A percentile compares a stretch with the other conserved stretches of the same genome.
These are phyloP conservation scores for Cryptococcus sp. DNA, from an alignment of 1,284 basidiomycete species.

Conservation along the genomic window DNA sequence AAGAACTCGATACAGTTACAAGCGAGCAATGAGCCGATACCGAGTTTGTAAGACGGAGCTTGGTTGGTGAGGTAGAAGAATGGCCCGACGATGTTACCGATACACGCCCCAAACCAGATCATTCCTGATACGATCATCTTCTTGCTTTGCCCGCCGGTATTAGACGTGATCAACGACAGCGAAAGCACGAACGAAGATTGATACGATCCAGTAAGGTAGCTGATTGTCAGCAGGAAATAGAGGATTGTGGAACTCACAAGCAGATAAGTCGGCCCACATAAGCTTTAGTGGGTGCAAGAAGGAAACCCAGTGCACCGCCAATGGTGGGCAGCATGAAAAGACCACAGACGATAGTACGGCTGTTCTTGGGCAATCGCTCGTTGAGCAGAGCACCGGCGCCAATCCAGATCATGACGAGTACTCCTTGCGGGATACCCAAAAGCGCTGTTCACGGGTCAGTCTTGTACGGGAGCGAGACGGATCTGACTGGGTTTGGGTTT, in stretches of 20 bases:
- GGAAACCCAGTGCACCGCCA: constrained; percentile 51
- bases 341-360: constrained; percentile 42
- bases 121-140: constrained; percentile 53
- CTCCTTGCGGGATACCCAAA: constrained; percentile 51
- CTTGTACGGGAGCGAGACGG: too few species aligned
- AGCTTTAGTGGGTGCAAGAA: constrained; percentile 50
- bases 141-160: constrained; percentile 57
- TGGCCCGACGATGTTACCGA: constrained; percentile 55
- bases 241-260: constrained; percentile 56
- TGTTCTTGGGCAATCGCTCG: constrained; percentile 46
- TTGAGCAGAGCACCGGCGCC: constrained; percentile 43
- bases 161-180: constrained; percentile 56
- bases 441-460: constrained; percentile 18
- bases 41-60: constrained; percentile 54
- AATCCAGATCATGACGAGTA: constrained; percentile 50
- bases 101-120: constrained; percentile 49
- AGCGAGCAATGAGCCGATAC: constrained; percentile 54
- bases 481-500: too few species aligned
- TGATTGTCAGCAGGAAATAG: constrained; percentile 1
- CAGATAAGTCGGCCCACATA: constrained; percentile 55
- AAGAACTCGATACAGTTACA: constrained; percentile 49
- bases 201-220: constrained; percentile 55
- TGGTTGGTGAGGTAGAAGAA: constrained; percentile 54
- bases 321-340: constrained; percentile 53
- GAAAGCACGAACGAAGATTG: constrained; percentile 57